Evolutionary conservation across 208 protist species (phyloP).

Genomic region (Crithidia sp.): DNA sequence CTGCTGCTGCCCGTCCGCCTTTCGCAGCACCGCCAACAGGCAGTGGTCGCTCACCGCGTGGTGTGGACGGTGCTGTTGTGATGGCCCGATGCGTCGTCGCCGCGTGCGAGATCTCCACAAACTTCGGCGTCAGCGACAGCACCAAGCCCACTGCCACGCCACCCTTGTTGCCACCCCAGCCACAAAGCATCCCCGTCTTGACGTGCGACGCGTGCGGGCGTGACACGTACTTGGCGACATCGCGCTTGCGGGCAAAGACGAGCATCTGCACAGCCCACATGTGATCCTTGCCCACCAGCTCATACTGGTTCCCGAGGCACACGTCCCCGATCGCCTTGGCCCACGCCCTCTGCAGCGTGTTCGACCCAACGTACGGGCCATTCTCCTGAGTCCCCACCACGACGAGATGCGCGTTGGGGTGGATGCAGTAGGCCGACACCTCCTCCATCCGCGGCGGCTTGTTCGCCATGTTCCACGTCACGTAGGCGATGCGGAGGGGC

Average conservation of each 20-base stretch:
- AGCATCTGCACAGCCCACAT: slow-evolving; percentile 87
- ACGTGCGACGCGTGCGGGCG: slow-evolving; percentile 53
- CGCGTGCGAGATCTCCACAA: slow-evolving; percentile 6
- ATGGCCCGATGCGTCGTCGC: slow-evolving; percentile 10
- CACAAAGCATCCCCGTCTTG: slow-evolving; percentile 59
- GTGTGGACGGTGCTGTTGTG: slow-evolving; percentile 10
- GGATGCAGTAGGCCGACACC: slow-evolving; percentile 67
- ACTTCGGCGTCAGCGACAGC: slow-evolving; percentile 51
- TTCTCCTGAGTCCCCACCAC: slow-evolving; percentile 89
- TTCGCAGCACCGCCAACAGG: not conserved
- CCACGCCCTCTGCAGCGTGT: slow-evolving; percentile 65
- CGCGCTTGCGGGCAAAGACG: slow-evolving; percentile 74
- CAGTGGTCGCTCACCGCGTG: not conserved
- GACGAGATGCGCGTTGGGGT: slow-evolving; percentile 82
- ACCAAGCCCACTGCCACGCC: slow-evolving; percentile 81
- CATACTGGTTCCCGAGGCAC: slow-evolving; percentile 66
- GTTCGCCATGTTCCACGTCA: slow-evolving; percentile 87
- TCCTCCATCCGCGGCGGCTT: slow-evolving; percentile 47
- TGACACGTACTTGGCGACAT: slow-evolving; percentile 68
- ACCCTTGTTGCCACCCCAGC: slow-evolving; percentile 93
- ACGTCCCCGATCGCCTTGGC: slow-evolving; percentile 26
- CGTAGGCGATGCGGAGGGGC: slow-evolving; percentile 73
- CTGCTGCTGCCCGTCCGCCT: not conserved
- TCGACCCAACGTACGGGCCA: slow-evolving; percentile 54
- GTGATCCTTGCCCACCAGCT: slow-evolving; percentile 51